Conservation (phyloP, 148 eudicot species). For the Suaeda aralocaspica region DNA sequence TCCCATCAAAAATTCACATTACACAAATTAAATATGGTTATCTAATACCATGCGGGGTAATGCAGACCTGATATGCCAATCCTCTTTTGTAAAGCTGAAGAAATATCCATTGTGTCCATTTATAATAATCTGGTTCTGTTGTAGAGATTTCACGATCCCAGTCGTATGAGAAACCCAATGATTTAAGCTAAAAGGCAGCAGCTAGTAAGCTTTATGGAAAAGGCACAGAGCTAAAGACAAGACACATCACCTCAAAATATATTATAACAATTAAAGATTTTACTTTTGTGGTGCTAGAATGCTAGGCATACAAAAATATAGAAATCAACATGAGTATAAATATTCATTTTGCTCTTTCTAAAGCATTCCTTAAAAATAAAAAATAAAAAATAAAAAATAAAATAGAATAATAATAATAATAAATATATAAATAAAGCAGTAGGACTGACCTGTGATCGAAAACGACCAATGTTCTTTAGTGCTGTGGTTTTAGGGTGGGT, state of each 20-base stretch:
- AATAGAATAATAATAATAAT: background rate
- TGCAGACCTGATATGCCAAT: slow-evolving; percentile 84
- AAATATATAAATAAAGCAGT: background rate
- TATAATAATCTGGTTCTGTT: slow-evolving; percentile 91
- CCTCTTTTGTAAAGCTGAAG: slow-evolving; percentile 92
- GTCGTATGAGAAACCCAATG: slow-evolving; percentile 92
- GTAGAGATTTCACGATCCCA: slow-evolving; percentile 99
- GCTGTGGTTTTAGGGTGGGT: slow-evolving; percentile 95
- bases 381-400: background rate
- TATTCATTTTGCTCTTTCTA: background rate
- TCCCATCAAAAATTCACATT: background rate
- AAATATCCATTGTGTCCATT: slow-evolving; percentile 99
- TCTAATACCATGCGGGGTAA: background rate
- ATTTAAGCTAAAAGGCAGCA: slow-evolving; percentile 60
- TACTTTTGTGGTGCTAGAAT: background rate
- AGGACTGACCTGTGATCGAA: slow-evolving; percentile 66
- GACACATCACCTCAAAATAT: slow-evolving; percentile 8
- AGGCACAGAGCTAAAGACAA: slow-evolving; percentile 11
- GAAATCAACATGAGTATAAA: background rate
- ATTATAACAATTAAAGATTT: background rate
- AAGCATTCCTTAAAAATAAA: background rate
- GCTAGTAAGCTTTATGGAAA: slow-evolving; percentile 18
- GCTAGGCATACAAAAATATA: background rate
- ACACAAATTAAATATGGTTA: background rate
- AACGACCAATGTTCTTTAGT: slow-evolving; percentile 68